Evolutionary conservation across 1,284 basidiomycete species (phyloP).

Genomic region (Malassezia brasiliensis): DNA sequence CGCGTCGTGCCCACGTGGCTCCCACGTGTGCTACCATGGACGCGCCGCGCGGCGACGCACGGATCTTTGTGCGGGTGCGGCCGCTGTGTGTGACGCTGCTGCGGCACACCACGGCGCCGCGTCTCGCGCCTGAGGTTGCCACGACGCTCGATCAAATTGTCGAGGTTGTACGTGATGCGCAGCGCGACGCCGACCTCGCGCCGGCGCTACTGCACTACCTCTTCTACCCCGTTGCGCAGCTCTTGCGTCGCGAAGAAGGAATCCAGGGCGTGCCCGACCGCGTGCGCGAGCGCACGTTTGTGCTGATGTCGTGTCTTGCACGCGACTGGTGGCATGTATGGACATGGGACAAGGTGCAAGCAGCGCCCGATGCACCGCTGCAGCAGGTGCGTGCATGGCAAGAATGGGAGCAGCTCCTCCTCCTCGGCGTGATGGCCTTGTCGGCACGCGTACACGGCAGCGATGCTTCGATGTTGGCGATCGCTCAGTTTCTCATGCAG

Average conservation of each 20-base stretch:
- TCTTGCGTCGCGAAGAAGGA: conserved; percentile 25
- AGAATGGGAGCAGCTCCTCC: conserved; percentile 40
- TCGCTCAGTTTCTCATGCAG: conserved; percentile 20
- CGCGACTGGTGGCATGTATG: conserved; percentile 37
- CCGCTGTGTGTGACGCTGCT: conserved; percentile 6
- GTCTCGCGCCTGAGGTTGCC: background rate
- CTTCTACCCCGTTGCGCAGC: conserved; percentile 41
- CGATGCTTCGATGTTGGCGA: conserved; percentile 25
- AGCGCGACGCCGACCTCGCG: conserved; percentile 9
- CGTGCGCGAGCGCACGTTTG: conserved; percentile 20
- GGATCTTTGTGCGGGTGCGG: background rate
- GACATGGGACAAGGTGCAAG: conserved; percentile 13
- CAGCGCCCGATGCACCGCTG: background rate
- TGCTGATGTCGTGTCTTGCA: conserved; percentile 21
- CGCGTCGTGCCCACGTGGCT: conserved; percentile 13
- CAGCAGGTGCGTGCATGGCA: conserved; percentile 17
- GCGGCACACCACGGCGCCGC: background rate
- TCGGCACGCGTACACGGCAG: background rate
- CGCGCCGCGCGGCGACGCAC: background rate
- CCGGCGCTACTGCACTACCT: conserved; percentile 35
- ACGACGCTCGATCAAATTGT: background rate
- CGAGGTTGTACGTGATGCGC: background rate
- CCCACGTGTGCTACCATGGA: conserved; percentile 11
- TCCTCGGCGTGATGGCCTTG: conserved; percentile 27
- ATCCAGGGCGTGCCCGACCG: conserved; percentile 24